Evolutionary conservation across 331 rosid species (phyloP).

Genomic region (Pyrus hybrid): DNA sequence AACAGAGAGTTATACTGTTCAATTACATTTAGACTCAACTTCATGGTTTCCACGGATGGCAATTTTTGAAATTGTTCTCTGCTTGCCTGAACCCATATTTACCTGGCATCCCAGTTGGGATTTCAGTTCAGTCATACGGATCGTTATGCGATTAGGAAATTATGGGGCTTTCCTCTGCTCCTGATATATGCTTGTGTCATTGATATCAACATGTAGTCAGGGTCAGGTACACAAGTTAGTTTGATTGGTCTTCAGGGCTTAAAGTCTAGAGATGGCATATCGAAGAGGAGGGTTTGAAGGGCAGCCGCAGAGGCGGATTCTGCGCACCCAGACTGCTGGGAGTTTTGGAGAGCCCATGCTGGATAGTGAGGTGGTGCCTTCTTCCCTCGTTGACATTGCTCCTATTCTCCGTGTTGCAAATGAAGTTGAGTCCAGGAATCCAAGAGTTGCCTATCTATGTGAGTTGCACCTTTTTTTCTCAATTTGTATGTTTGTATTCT

Average conservation of each 20-base stretch:
- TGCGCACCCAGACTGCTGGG: slow-evolving; percentile 81
- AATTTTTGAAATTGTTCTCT: background rate
- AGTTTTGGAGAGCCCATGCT: slow-evolving; percentile 60
- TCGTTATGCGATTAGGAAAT: background rate
- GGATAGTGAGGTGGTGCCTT: slow-evolving; percentile 95
- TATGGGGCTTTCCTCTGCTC: background rate
- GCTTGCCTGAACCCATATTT: background rate
- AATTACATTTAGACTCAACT: background rate
- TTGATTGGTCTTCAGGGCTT: slow-evolving; percentile 16
- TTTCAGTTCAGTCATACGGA: background rate
- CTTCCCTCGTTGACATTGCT: slow-evolving; percentile 72
- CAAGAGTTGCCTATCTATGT: slow-evolving; percentile 89
- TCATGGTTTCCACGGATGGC: background rate
- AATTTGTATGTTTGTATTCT: background rate
- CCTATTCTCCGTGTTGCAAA: slow-evolving; percentile 94
- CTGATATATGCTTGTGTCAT: background rate
- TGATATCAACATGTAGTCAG: background rate
- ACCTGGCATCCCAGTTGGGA: background rate
- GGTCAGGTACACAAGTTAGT: slow-evolving; percentile 10
- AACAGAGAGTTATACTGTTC: background rate
- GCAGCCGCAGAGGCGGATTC: slow-evolving; percentile 57
- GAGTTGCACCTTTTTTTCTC: slow-evolving; percentile 26
- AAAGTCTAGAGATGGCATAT: slow-evolving; percentile 45
- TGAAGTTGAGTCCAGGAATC: slow-evolving; percentile 69
- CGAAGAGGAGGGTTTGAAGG: slow-evolving; percentile 68